Percentiles rank a stretch among this genome's conserved stretches.
Conservation (phyloP, 176 grass and related monocot species). For the Zoysia pacifica region DNA sequence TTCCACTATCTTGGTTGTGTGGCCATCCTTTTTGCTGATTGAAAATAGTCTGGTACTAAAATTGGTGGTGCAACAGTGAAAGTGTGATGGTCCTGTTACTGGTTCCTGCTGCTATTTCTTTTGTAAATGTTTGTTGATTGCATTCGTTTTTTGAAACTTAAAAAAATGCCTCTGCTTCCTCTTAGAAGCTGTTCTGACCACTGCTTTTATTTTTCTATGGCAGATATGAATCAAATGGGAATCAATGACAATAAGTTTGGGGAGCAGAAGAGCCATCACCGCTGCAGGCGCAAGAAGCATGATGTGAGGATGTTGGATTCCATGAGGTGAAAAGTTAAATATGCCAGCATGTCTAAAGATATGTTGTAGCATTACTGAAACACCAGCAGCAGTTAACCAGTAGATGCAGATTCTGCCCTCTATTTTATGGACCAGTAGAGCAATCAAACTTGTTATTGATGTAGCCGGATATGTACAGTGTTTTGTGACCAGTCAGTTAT, state of each 20-base stretch:
- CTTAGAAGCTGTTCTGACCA: conserved; percentile 17
- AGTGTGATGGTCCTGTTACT: background rate
- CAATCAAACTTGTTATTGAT: background rate
- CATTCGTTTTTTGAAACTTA: background rate
- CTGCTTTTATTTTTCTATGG: background rate
- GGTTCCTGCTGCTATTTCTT: background rate
- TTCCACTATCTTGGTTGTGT: background rate
- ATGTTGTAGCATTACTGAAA: background rate
- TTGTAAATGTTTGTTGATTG: background rate
- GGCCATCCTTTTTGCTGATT: background rate
- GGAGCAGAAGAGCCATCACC: conserved; percentile 76
- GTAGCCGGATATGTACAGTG: background rate
- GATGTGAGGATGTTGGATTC: conserved; percentile 64
- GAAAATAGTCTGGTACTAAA: background rate
- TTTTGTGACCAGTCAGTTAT: background rate
- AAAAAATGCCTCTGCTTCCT: background rate
- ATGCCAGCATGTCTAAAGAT: background rate
- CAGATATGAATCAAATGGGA: conserved; percentile 61
- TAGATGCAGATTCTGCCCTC: background rate
- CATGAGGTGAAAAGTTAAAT: conserved; percentile 37
- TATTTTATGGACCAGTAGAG: background rate
- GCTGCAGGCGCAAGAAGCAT: conserved; percentile 67
- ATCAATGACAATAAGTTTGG: conserved; percentile 64
- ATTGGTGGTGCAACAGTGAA: background rate
- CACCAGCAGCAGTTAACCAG: background rate